phyloP scores from a whole-genome alignment of 441 rosid species.

The Erodium moschatum region DNA sequence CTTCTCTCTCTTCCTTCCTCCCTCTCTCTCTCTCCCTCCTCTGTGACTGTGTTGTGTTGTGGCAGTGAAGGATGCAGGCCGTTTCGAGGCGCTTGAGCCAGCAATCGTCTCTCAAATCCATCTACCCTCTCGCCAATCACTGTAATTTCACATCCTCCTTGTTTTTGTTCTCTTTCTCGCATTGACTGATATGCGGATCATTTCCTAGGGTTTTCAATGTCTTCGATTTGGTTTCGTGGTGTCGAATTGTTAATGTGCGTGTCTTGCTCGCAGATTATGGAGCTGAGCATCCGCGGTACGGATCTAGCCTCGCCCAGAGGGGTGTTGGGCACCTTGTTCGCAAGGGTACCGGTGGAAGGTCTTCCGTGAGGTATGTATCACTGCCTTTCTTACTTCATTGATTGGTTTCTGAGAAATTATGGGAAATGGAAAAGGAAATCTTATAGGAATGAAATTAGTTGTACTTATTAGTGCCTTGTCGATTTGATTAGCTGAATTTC shows the following conservation, averaged over 20 bases:
- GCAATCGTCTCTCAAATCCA: conserved; percentile 42
- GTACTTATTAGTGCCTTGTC: background rate
- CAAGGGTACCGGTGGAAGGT: conserved; percentile 99
- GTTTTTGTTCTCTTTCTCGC: background rate
- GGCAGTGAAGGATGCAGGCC: conserved; percentile 54
- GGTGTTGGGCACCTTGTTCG: conserved; percentile 81
- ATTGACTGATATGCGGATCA: background rate
- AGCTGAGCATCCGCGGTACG: conserved; percentile 47
- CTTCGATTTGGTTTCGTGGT: background rate
- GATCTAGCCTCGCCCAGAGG: conserved; percentile 51
- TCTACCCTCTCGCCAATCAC: conserved; percentile 44
- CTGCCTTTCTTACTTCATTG: conserved; percentile 2
- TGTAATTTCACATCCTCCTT: conserved; percentile 33
- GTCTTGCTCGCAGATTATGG: conserved; percentile 39
- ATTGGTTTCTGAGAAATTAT: background rate
- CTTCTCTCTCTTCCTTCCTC: background rate
- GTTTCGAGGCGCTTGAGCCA: conserved; percentile 58
- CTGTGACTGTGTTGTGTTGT: conserved; percentile 12
- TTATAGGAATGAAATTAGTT: no score
- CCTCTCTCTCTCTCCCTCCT: conserved; percentile 19
- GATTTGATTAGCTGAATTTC: background rate
- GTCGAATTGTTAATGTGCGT: background rate
- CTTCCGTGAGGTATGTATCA: conserved; percentile 71
- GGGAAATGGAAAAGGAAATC: background rate
- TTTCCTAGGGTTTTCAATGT: background rate